These are phyloP conservation scores for Omphalotus guepiniiformis DNA, from an alignment of 768 basidiomycete species.

Conservation along the genomic window DNA sequence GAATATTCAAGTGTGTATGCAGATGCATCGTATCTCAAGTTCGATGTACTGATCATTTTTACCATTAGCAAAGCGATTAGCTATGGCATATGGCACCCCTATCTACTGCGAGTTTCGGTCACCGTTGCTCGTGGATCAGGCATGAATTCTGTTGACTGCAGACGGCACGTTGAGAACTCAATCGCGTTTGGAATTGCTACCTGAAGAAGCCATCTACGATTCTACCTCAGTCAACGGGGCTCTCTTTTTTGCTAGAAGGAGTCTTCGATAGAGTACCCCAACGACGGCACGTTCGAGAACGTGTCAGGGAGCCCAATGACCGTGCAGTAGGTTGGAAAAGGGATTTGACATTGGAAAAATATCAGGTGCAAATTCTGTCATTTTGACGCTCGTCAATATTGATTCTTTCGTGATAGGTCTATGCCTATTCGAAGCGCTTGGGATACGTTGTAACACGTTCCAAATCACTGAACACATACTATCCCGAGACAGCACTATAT, in stretches of 20 bases:
- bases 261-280: slow-evolving; percentile 22
- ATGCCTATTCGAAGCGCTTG: slow-evolving; percentile 85
- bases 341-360: slow-evolving; percentile 76
- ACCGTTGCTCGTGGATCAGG: slow-evolving; percentile 78
- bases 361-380: slow-evolving; percentile 59
- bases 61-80: slow-evolving; percentile 66
- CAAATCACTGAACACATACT: slow-evolving; percentile 49
- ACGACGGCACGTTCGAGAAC: slow-evolving; percentile 19
- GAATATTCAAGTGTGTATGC: slow-evolving; percentile 67
- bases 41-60: no score
- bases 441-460: slow-evolving; percentile 89
- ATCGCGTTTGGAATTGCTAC: slow-evolving; percentile 79
- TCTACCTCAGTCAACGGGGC: slow-evolving; percentile 92
- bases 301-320: slow-evolving; percentile 74
- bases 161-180: slow-evolving; percentile 39
- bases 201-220: slow-evolving; percentile 92
- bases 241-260: slow-evolving; percentile 81
- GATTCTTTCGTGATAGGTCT: slow-evolving; percentile 58
- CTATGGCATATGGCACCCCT: slow-evolving; percentile 77
- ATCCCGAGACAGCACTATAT: slow-evolving; percentile 43
- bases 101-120: slow-evolving; percentile 59
- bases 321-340: slow-evolving; percentile 81
- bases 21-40: no score
- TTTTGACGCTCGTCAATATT: slow-evolving; percentile 3
- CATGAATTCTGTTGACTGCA: slow-evolving; percentile 63